Evolutionary conservation across 441 rosid genomes (phyloP).

Genomic region (Sinapis alba): DNA sequence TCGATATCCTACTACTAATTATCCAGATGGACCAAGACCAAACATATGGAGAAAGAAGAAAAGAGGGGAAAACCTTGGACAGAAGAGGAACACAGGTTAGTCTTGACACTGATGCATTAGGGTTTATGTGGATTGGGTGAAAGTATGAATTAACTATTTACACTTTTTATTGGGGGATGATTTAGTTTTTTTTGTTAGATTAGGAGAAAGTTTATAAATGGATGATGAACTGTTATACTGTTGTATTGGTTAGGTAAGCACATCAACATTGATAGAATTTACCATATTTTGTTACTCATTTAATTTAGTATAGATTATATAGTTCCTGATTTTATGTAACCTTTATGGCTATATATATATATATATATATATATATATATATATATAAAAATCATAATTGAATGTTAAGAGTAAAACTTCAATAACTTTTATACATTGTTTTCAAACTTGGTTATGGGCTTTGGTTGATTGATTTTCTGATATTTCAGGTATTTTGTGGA

Average conservation of each 20-base stretch:
- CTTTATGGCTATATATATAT: background rate
- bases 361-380: background rate
- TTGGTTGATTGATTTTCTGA: background rate
- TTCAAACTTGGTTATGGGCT: background rate
- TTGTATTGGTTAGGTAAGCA: background rate
- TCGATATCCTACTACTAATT: conserved; percentile 23
- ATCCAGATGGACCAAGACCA: conserved; percentile 2
- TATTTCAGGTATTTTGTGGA: conserved; percentile 6
- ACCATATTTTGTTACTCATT: background rate
- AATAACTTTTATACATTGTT: background rate
- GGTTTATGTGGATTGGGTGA: background rate
- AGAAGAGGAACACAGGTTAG: background rate
- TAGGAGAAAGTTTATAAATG: background rate
- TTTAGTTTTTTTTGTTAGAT: background rate
- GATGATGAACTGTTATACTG: background rate
- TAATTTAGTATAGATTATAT: background rate
- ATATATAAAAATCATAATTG: background rate
- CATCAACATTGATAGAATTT: background rate
- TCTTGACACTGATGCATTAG: background rate
- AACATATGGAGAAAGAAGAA: conserved; percentile 3
- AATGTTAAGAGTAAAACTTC: background rate
- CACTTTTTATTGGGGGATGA: background rate
- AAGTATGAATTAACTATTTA: background rate
- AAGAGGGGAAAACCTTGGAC: background rate
- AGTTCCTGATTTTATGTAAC: background rate